Percentiles rank a stretch among this genome's conserved stretches.
Evolutionary conservation across 768 basidiomycete species (phyloP).

Genomic region (Kwoniella botswanensis): DNA sequence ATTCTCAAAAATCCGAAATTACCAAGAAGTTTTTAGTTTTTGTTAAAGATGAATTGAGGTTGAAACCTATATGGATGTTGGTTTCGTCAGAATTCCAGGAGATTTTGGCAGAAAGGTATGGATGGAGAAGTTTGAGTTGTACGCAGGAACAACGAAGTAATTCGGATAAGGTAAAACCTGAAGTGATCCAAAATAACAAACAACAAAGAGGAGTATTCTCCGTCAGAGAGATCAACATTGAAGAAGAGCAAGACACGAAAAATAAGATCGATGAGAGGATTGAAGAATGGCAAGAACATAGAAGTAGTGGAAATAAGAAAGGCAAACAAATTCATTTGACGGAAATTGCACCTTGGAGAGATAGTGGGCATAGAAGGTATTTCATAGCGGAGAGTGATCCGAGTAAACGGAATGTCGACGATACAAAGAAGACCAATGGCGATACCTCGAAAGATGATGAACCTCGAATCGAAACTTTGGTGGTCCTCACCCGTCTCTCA

Average conservation of each 20-base stretch:
- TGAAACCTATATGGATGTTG: slow-evolving; percentile 69
- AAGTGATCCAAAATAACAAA: slow-evolving; percentile 68
- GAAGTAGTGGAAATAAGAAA: slow-evolving; percentile 55
- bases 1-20: slow-evolving; percentile 59
- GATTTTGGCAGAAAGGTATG: slow-evolving; percentile 62
- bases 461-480: slow-evolving; percentile 61
- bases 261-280: slow-evolving; percentile 65
- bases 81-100: slow-evolving; percentile 65
- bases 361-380: slow-evolving; percentile 66
- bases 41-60: slow-evolving; percentile 58
- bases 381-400: slow-evolving; percentile 62
- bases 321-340: slow-evolving; percentile 67
- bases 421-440: not conserved
- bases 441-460: slow-evolving; percentile 36
- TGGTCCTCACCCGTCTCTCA: slow-evolving; percentile 64
- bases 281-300: slow-evolving; percentile 63
- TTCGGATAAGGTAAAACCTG: slow-evolving; percentile 63
- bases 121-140: slow-evolving; percentile 69
- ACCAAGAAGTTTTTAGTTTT: slow-evolving; percentile 63
- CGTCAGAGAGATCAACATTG: slow-evolving; percentile 43
- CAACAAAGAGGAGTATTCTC: slow-evolving; percentile 62
- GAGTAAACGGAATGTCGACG: not conserved
- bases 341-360: slow-evolving; percentile 65
- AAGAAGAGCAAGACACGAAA: slow-evolving; percentile 60
- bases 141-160: slow-evolving; percentile 68